Conservation (phyloP, 2,329 filamentous ascomycete species). For the Stagonosporopsis tanaceti region DNA sequence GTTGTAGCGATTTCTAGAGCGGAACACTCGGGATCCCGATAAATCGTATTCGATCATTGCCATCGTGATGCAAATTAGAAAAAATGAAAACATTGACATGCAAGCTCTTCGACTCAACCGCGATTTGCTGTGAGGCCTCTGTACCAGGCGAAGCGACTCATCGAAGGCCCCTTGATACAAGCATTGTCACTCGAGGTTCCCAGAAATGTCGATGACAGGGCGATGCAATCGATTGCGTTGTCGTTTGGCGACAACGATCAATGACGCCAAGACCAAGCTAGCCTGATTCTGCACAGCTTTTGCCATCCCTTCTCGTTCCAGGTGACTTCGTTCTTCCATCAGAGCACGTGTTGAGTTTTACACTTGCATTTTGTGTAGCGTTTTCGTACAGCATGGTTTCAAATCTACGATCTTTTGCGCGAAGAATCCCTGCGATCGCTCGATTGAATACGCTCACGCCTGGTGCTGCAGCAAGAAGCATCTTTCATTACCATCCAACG, state of each 20-base stretch:
- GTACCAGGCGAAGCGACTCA: too few relatives aligned
- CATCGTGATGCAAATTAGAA: too few relatives aligned
- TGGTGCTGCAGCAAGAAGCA: not conserved
- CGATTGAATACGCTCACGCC: not conserved
- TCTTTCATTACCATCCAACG: not conserved
- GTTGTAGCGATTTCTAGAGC: not conserved
- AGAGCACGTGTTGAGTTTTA: not conserved
- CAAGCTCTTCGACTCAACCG: too few relatives aligned
- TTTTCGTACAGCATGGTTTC: not conserved
- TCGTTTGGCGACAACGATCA: not conserved
- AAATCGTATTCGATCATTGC: too few relatives aligned
- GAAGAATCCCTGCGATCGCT: not conserved
- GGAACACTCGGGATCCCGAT: too few relatives aligned
- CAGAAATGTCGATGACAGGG: not conserved
- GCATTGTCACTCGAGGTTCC: not conserved
- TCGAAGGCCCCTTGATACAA: too few relatives aligned
- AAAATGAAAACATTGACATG: too few relatives aligned
- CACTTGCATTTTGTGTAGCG: not conserved
- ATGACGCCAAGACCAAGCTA: constrained; percentile 1
- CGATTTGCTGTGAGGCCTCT: too few relatives aligned
- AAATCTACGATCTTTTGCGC: not conserved
- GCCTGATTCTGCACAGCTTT: not conserved
- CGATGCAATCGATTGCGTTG: not conserved
- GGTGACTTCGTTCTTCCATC: not conserved
- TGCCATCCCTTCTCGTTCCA: not conserved